Percentiles rank a stretch among this genome's conserved stretches.
Evolutionary conservation across 176 grass and related monocot species (phyloP).

Genomic region (Eremochloa ophiuroides): DNA sequence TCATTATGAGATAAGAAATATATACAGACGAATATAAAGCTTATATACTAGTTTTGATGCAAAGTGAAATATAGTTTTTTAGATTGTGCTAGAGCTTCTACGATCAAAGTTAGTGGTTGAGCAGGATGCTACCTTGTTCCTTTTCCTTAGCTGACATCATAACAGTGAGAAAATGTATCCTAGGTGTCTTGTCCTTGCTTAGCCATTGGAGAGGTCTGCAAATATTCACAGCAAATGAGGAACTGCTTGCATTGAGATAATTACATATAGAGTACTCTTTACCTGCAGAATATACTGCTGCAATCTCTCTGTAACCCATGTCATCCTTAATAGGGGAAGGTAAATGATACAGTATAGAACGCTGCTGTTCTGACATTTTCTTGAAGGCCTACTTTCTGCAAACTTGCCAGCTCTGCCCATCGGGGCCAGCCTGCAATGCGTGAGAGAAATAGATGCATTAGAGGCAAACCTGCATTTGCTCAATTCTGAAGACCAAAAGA

Average conservation of each 20-base stretch:
- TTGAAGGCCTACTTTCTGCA: not conserved
- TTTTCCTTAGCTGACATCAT: not conserved
- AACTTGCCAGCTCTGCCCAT: not conserved
- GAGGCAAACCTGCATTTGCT: not conserved
- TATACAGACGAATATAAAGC: not conserved
- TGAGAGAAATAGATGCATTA: not conserved
- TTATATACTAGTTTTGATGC: not conserved
- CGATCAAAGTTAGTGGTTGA: not conserved
- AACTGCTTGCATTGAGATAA: not conserved
- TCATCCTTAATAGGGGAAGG: not conserved
- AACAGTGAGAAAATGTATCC: not conserved
- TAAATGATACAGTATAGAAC: not conserved
- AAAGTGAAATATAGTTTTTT: not conserved
- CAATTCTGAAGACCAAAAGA: not conserved
- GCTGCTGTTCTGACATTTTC: not conserved
- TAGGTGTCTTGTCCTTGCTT: not conserved
- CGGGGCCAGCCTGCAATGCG: not conserved
- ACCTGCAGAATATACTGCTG: not conserved
- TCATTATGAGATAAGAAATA: not conserved
- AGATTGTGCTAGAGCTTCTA: not conserved
- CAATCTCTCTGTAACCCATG: not conserved
- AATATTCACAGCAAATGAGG: not conserved
- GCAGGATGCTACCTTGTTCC: not conserved
- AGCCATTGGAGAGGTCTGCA: not conserved
- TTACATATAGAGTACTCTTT: not conserved